Percentiles rank a stretch among this genome's conserved stretches.
phyloP scores from a whole-genome alignment of 129 eudicot species.

The Flaveria trinervia region DNA sequence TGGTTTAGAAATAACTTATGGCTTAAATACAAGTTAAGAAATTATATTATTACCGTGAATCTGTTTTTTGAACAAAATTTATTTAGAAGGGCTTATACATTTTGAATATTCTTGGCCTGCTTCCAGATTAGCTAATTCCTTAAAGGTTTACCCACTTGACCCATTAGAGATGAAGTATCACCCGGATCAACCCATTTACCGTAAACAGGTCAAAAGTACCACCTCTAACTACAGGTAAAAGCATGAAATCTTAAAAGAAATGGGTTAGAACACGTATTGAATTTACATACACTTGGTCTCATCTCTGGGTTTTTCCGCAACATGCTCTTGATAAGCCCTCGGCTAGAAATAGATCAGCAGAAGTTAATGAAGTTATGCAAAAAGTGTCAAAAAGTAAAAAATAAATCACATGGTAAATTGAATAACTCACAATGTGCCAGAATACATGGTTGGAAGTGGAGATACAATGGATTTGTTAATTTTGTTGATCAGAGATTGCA shows the following conservation, averaged over 20 bases:
- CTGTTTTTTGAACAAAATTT: neutral
- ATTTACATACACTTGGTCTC: constrained; percentile 83
- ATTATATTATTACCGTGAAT: neutral
- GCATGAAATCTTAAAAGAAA: neutral
- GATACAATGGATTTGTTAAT: constrained; percentile 86
- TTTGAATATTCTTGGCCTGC: neutral
- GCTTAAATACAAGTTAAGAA: neutral
- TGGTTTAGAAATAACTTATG: neutral
- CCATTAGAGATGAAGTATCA: neutral
- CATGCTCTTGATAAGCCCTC: constrained; percentile 93
- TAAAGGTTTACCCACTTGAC: neutral
- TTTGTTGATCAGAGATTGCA: constrained; percentile 89
- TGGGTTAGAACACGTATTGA: constrained; percentile 3
- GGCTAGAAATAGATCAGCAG: constrained; percentile 44
- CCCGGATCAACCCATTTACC: neutral
- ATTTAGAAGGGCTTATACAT: neutral
- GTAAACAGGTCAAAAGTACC: neutral
- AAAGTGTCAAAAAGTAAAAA: neutral
- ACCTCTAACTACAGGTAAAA: neutral
- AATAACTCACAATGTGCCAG: constrained; percentile 86
- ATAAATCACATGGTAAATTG: neutral
- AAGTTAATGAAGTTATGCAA: neutral
- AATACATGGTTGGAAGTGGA: constrained; percentile 90
- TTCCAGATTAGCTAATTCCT: neutral
- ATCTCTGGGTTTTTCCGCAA: constrained; percentile 93